Evolutionary conservation across 129 eudicot genomes (phyloP).

Genomic region (Sambucus nigra): DNA sequence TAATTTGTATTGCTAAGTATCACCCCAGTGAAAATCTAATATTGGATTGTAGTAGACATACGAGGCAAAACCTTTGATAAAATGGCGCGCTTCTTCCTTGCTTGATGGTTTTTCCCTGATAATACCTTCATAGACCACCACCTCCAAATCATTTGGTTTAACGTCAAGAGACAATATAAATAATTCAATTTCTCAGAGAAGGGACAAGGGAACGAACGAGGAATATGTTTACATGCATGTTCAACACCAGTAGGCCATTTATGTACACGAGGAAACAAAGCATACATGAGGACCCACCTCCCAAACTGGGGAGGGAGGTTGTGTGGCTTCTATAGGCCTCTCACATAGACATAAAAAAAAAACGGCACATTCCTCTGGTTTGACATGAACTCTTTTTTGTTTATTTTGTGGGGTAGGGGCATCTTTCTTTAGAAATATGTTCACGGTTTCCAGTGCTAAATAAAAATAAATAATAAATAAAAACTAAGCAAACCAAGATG

Average conservation of each 20-base stretch:
- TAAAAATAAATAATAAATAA: too few species aligned
- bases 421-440: too few species aligned
- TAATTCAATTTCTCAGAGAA: neutral
- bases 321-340: too few species aligned
- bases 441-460: too few species aligned
- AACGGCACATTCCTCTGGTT: too few species aligned
- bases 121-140: conserved; percentile 90
- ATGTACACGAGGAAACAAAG: neutral
- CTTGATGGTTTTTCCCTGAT: conserved; percentile 78
- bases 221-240: neutral
- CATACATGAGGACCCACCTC: neutral
- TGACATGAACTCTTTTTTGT: too few species aligned
- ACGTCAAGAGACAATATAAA: conserved; percentile 12
- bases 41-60: neutral
- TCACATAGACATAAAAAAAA: too few species aligned
- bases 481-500: too few species aligned
- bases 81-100: conserved; percentile 78
- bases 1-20: conserved; percentile 9
- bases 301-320: too few species aligned
- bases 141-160: conserved; percentile 46
- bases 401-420: too few species aligned
- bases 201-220: neutral
- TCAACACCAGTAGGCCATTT: conserved; percentile 2
- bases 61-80: conserved; percentile 52
- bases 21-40: conserved; percentile 7